Evolutionary conservation across 306 rosid species (phyloP), one percentile per base, ranked within the genome.

Genomic region (Acacia crassicarpa): DNA sequence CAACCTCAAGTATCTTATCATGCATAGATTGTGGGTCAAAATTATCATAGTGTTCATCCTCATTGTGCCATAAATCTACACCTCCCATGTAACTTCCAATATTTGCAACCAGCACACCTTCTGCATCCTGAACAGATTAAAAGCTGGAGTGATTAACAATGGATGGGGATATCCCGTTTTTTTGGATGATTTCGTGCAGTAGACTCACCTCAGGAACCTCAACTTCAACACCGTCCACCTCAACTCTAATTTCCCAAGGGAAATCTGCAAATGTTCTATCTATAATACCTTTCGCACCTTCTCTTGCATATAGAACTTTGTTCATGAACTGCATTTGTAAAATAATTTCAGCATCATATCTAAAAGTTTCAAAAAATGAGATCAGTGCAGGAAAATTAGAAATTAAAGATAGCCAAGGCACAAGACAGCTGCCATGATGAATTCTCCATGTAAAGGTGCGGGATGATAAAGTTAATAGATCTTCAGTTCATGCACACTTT

Each of bases 31-130:
- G 99, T 2, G 97, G 97, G 79, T 93, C 94, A 85, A 96, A 93
- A 92, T 91, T 91, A 80, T 96, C 99, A 87, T 83, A 96, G 78
- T 61, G 89, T 41, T 96, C 99, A 72, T 96, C 98, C 85, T 96
- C 99, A 80, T 96, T 96, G 86, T 93, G 97, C 99, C 99, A 96
- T 86, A 96, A 87, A 87, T 96, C 99, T 78, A 96, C 99, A 75
- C 99, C 99, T 53, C 99, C 99, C 99, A 96, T 96, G 91, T 96
- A 96, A 89, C 99, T 96, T 87, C 99, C 99, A 73, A 96, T 96
- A 84, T 96, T 96, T 74, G 98, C 97, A 87, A 96, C 97, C 76
- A 96, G 99, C 53, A 96, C 97, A 30, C 99, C 99, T 89, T 96
- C 99, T 22, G 97, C 99, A 80, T 96, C 99, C 99, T 96, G 88